Conservation (phyloP, 2,329 filamentous ascomycete species). For the Arachnomyces sp. region DNA sequence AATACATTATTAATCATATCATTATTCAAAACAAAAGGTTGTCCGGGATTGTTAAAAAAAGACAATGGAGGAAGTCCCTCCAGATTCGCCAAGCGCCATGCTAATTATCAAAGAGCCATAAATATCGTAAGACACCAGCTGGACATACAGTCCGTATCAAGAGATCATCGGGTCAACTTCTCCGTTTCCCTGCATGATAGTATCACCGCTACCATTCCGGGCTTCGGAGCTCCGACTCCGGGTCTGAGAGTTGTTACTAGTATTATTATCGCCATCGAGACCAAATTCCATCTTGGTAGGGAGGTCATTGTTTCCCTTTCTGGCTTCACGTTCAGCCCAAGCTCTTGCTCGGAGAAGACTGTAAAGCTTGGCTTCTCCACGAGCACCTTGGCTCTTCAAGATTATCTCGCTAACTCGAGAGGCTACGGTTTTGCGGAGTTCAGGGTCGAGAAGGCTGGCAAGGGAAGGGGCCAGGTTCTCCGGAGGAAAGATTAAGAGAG, state of each 20-base stretch:
- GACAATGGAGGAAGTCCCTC: too few species aligned
- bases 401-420: slow-evolving; percentile 85
- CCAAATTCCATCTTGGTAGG: slow-evolving; percentile 40
- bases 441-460: slow-evolving; percentile 67
- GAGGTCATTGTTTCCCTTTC: slow-evolving; percentile 39
- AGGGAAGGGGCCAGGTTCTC: slow-evolving; percentile 71
- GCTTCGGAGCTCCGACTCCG: slow-evolving; percentile 12
- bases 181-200: slow-evolving; percentile 35
- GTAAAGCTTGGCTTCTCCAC: slow-evolving; percentile 73
- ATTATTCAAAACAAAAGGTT: too few species aligned
- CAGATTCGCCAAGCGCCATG: too few species aligned
- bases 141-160: slow-evolving; percentile 13
- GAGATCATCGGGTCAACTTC: slow-evolving; percentile 36
- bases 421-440: slow-evolving; percentile 75
- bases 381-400: slow-evolving; percentile 60
- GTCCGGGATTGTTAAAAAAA: too few species aligned
- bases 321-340: slow-evolving; percentile 66
- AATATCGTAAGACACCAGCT: too few species aligned
- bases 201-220: slow-evolving; percentile 30
- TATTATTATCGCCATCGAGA: slow-evolving; percentile 27
- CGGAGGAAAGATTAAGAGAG: slow-evolving; percentile 78
- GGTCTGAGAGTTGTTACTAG: slow-evolving; percentile 18
- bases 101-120: too few species aligned
- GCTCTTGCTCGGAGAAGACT: slow-evolving; percentile 72
- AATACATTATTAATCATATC: too few species aligned